Percentiles rank a stretch among this genome's conserved stretches.
phyloP scores from a whole-genome alignment of 257 asterid species.

The Jaltomata sinuosa region DNA sequence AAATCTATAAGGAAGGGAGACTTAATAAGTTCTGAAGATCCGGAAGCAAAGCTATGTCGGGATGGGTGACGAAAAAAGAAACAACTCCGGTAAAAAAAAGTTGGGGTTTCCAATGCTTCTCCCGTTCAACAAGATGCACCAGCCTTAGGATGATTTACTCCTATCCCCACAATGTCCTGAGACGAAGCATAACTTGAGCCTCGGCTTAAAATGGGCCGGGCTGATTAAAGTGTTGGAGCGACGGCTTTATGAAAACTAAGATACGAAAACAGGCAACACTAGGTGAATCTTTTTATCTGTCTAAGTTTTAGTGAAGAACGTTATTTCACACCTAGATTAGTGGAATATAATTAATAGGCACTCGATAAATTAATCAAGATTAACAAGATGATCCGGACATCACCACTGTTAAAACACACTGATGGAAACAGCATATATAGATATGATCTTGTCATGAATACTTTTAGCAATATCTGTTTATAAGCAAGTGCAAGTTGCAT shows the following conservation, averaged over 20 bases:
- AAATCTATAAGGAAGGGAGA: neutral
- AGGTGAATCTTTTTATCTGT: neutral
- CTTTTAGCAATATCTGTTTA: neutral
- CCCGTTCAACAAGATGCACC: fast-evolving
- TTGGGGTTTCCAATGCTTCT: neutral
- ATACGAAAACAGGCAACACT: no score
- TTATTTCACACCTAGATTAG: neutral
- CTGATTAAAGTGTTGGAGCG: neutral
- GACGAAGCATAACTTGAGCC: neutral
- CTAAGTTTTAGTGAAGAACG: neutral
- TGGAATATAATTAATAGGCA: neutral
- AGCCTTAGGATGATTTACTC: neutral
- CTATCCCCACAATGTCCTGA: neutral
- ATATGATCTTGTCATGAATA: neutral
- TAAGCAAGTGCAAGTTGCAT: neutral
- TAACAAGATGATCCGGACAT: neutral
- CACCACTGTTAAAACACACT: neutral
- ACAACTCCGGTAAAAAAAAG: no score
- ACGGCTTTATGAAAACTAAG: no score
- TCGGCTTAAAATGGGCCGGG: neutral
- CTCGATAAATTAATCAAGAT: neutral
- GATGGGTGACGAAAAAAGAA: neutral
- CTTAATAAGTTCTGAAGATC: neutral
- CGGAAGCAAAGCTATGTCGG: neutral
- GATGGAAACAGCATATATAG: neutral